Base-by-base conservation (phyloP, 495 filamentous ascomycete genomes). In the Lepidopterella palustris region DNA sequence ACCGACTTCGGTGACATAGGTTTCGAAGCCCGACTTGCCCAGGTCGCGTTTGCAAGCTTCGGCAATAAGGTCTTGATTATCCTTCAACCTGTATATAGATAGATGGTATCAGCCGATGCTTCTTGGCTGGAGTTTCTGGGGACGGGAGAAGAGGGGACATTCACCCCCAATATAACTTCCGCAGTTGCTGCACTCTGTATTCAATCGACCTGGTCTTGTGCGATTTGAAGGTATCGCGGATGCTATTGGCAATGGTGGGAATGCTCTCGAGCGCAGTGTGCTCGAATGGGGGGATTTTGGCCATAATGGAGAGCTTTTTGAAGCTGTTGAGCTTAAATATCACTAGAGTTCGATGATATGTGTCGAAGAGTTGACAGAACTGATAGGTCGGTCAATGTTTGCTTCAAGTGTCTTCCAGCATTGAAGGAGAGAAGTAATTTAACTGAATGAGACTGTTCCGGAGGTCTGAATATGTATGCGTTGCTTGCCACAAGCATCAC, bases 81-180 rank as follows among this genome's bases (percentile, higher is more conserved):
- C 93, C 49, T 82, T 83, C 48, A 97, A 67, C 2, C 84, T 85
- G 53, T 9, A 47, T 28, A 40, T 21, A 9, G 8, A 11, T 18
- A 25, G 26, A 15, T 15, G 21, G 8, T 26, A 45, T 58, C 31
- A 63, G 60, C 53, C 25, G 48, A 18, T 32, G 28, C 23, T 26
- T 11, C 5, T 10, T 39, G 1, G 20, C 56, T 2, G 15, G 25
- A 15, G 26, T 9, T 26, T 11, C 10, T 10, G 42, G 24, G 23
- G 29, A 40, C 24, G 24, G 39, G 18, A 45, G 21, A 9, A 40
- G 27, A n/a, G 25, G 8, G 45, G 45, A 18, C 2, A 66, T 75
- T 76, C 69, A 85, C 82, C 82, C 91, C 91, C 91, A 96, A 77
- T 95, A 97, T 45, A 97, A 85, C 78, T 90, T 92, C 51, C 90